phyloP scores from a whole-genome alignment of 306 rosid species.

The Neltuma alba region DNA sequence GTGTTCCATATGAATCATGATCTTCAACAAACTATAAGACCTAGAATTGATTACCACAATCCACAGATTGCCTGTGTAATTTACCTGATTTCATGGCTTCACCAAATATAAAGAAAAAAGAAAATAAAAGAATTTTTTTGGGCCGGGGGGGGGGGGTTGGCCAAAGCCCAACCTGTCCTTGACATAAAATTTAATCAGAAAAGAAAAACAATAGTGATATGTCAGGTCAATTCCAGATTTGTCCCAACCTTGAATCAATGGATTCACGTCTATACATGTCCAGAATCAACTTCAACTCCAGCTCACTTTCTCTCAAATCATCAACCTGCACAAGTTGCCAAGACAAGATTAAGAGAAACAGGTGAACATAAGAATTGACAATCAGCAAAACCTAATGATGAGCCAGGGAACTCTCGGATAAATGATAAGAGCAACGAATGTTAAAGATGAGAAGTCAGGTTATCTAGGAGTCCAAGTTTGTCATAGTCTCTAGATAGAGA shows the following conservation, averaged over 20 bases:
- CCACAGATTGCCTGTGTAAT: constrained; percentile 4
- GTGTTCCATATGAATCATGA: constrained; percentile 3
- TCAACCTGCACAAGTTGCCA: constrained; percentile 60
- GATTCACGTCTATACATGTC: constrained; percentile 88
- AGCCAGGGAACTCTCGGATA: not conserved
- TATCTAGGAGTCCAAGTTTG: not conserved
- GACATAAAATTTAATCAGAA: not conserved
- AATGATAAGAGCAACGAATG: not conserved
- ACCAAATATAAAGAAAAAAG: not conserved
- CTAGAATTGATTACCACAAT: constrained; percentile 10
- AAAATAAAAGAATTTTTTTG: not conserved
- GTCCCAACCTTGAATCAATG: constrained; percentile 79
- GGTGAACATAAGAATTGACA: not conserved
- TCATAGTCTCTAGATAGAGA: not conserved
- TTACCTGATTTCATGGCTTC: not conserved
- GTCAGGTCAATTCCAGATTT: constrained; percentile 13
- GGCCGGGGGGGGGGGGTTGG: no score
- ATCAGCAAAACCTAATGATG: not conserved
- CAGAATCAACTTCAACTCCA: constrained; percentile 71
- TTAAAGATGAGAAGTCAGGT: not conserved
- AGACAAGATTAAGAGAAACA: not conserved
- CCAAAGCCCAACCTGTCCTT: not conserved
- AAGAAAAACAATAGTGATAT: not conserved
- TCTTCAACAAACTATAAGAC: constrained; percentile 12
- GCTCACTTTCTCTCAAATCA: constrained; percentile 58